Evolutionary conservation across 257 asterid genomes (phyloP).

Genomic region (Orobanche coerulescens): DNA sequence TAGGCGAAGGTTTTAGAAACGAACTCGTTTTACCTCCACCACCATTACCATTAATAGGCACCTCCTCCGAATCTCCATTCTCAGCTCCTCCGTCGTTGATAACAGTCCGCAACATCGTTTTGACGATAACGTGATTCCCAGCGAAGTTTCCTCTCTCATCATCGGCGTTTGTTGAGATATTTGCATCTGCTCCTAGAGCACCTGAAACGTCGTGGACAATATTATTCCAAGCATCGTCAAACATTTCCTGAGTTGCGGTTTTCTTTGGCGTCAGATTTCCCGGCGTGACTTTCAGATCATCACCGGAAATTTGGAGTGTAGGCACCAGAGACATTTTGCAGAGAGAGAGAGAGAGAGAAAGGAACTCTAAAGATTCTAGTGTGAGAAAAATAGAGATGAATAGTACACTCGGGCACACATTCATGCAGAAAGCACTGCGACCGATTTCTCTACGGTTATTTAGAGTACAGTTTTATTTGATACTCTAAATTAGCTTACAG

Average conservation of each 20-base stretch:
- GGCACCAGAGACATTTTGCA: constrained; percentile 24
- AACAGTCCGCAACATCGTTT: neutral
- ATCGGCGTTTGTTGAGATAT: constrained; percentile 3
- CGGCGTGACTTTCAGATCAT: constrained; percentile 8
- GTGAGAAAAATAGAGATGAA: constrained; percentile 16
- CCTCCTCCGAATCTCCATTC: constrained; percentile 15
- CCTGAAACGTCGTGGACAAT: constrained; percentile 13
- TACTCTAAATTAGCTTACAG: neutral
- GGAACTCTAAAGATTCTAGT: constrained; percentile 11
- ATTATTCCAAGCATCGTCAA: constrained; percentile 28
- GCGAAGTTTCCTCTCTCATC: neutral
- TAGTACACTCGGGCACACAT: neutral
- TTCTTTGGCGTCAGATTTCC: constrained; percentile 9
- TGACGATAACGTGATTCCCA: neutral
- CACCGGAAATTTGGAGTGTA: neutral
- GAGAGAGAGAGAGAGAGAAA: constrained; percentile 2
- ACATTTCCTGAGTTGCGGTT: constrained; percentile 11
- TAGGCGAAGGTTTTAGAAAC: constrained; percentile 33
- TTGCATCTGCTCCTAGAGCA: constrained; percentile 1
- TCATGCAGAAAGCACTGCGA: constrained; percentile 21
- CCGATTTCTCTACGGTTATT: constrained; percentile 25
- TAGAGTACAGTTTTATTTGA: constrained; percentile 9
- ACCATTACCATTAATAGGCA: constrained; percentile 2
- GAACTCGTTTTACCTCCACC: constrained; percentile 22
- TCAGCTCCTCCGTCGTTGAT: constrained; percentile 14